These are phyloP conservation scores for Nicotiana knightiana DNA, from an alignment of 257 asterid genomes.

Conservation along the genomic window DNA sequence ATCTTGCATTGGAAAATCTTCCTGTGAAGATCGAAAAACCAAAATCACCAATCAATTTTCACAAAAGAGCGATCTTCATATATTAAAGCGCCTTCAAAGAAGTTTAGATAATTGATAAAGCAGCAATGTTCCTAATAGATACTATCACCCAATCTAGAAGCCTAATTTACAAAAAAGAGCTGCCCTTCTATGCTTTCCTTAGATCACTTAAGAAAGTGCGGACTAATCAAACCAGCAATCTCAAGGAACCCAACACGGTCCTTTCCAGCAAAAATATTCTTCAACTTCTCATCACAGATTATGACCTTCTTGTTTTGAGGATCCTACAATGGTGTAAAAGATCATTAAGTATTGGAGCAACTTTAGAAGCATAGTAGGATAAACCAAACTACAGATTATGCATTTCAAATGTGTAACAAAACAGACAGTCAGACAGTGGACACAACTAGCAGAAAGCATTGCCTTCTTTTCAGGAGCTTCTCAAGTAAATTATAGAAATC, in stretches of 20 bases:
- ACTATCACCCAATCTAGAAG: not conserved
- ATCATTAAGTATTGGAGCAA: not conserved
- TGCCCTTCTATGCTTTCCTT: constrained; percentile 5
- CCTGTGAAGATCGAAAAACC: not conserved
- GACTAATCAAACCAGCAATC: constrained; percentile 80
- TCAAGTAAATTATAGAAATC: not conserved
- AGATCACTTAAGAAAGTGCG: constrained; percentile 62
- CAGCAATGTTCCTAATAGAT: not conserved
- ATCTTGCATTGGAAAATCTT: not conserved
- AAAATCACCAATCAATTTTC: not conserved
- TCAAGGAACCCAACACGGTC: constrained; percentile 89
- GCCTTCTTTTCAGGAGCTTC: not conserved
- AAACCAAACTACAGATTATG: not conserved
- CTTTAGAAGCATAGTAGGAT: not conserved
- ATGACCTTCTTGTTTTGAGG: constrained; percentile 79
- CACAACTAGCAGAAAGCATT: not conserved
- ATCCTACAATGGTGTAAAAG: constrained; percentile 39
- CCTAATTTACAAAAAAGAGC: constrained; percentile 27
- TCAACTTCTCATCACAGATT: constrained; percentile 87
- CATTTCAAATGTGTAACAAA: not conserved
- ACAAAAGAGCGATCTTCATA: not conserved
- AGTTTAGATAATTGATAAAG: not conserved
- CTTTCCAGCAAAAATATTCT: constrained; percentile 57
- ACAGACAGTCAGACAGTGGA: not conserved
- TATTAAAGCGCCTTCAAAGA: not conserved